Evolutionary conservation across 306 rosid species (phyloP), one percentile per base, ranked within the genome.

Genomic region (Acacia acuminata): DNA sequence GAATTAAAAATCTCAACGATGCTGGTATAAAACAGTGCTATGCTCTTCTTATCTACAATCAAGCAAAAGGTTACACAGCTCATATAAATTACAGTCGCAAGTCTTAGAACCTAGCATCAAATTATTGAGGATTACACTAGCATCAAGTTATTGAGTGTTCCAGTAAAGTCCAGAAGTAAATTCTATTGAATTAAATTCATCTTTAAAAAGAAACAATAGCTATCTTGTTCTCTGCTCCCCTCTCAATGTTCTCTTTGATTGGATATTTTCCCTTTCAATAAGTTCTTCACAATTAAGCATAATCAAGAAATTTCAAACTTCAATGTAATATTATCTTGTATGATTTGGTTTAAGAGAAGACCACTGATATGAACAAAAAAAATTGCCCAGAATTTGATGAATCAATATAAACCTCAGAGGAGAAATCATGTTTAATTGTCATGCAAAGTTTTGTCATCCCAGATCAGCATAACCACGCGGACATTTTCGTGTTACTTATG

Each of bases 381-480:
- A 61, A 76, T 13, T 27, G 11, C 44, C 24, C 34, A 67, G 63
- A 84, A 56, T 16, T 79, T 53, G 79, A 64, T 78, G 77, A 69
- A 72, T 64, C 25, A 83, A 83, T 65, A 63, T 45, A 50, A 77
- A 77, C 82, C 40, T 61, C 27, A 45, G 22, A 12, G 38, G 25
- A 42, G 50, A 19, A 22, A 81, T 45, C 69, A 22, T n/a, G 65
- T 58, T 74, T 76, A 71, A 71, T 90, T 90, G 85, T 90, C 93
- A 58, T 92, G 97, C 38, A 94, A 90, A 73, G 97, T 90, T 79
- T 87, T 92, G 63, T 92, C 97, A 82, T 92, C 97, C 94, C 97
- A 90, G 82, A 90, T 84, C 22, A 90, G 75, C 86, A 90, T 44
- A 76, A 90, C 89, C 17, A 92, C 94, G 8, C 93, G 71, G 38